Percentiles rank a stretch among this genome's conserved stretches.
Evolutionary conservation across 83 land plant species (phyloP).

Genomic region (Thuja plicata): DNA sequence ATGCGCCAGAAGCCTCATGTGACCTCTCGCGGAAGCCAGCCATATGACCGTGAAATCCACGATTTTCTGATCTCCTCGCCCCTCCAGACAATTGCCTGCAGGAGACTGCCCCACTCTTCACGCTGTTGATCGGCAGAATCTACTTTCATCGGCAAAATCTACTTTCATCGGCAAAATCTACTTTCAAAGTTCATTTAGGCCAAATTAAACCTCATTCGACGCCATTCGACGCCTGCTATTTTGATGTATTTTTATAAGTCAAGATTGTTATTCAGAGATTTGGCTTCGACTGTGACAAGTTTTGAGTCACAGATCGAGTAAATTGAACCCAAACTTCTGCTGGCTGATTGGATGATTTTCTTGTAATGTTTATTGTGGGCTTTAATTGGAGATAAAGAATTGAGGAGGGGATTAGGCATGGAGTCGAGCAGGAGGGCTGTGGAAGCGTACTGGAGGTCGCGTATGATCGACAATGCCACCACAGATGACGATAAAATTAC

Average conservation of each 20-base stretch:
- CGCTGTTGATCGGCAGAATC: not conserved
- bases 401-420: slow-evolving; percentile 30
- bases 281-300: not conserved
- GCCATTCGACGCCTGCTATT: not conserved
- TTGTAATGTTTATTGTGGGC: not conserved
- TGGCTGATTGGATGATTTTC: not conserved
- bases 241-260: not conserved
- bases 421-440: slow-evolving; percentile 88
- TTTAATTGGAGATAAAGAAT: not conserved
- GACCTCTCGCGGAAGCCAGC: not conserved
- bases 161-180: not conserved
- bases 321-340: not conserved
- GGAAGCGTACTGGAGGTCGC: slow-evolving; percentile 86
- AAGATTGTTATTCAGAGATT: not conserved
- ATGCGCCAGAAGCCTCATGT: not conserved
- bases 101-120: not conserved
- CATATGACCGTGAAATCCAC: not conserved
- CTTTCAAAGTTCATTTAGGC: too few relatives aligned
- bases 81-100: not conserved
- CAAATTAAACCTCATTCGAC: not conserved
- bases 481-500: slow-evolving; percentile 86
- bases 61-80: not conserved
- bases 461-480: slow-evolving; percentile 76
- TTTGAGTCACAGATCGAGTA: not conserved
- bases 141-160: not conserved